phyloP scores from a whole-genome alignment of 2,329 filamentous ascomycete species.

The Boeremia exigua region DNA sequence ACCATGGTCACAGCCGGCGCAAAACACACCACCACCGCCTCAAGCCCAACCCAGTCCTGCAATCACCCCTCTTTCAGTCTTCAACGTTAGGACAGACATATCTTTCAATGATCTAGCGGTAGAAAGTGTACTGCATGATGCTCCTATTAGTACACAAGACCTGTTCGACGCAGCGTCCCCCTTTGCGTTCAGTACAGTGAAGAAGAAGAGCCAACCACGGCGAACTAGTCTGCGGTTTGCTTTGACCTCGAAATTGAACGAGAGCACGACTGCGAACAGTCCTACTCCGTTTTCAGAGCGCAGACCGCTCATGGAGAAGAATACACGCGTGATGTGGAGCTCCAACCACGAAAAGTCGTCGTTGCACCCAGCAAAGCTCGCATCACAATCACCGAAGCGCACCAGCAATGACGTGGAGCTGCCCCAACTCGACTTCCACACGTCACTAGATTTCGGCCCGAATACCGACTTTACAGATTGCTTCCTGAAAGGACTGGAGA shows the following conservation, averaged over 20 bases:
- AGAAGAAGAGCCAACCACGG: conserved; percentile 41
- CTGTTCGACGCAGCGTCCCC: conserved; percentile 51
- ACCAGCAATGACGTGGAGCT: conserved; percentile 22
- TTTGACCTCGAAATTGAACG: conserved; percentile 22
- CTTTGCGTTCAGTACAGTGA: conserved; percentile 51
- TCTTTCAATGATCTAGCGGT: not conserved
- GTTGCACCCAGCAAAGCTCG: not conserved
- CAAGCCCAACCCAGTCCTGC: conserved; percentile 26
- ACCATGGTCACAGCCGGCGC: conserved; percentile 25
- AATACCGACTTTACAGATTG: conserved; percentile 33
- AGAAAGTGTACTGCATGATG: conserved; percentile 16
- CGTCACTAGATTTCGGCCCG: conserved; percentile 30
- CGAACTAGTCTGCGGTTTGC: conserved; percentile 33
- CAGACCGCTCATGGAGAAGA: conserved; percentile 38
- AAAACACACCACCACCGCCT: conserved; percentile 24
- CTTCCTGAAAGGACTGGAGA: conserved; percentile 35
- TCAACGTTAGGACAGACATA: conserved; percentile 26
- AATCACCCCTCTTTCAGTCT: conserved; percentile 40
- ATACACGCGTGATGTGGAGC: conserved; percentile 22
- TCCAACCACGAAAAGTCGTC: conserved; percentile 31
- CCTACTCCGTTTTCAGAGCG: conserved; percentile 30
- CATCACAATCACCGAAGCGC: conserved; percentile 3
- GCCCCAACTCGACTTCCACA: conserved; percentile 30
- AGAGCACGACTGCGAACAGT: conserved; percentile 24
- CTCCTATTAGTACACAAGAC: conserved; percentile 52